phyloP scores from a whole-genome alignment of 2,329 filamentous ascomycete genomes.

The Colletotrichum aenigma region DNA sequence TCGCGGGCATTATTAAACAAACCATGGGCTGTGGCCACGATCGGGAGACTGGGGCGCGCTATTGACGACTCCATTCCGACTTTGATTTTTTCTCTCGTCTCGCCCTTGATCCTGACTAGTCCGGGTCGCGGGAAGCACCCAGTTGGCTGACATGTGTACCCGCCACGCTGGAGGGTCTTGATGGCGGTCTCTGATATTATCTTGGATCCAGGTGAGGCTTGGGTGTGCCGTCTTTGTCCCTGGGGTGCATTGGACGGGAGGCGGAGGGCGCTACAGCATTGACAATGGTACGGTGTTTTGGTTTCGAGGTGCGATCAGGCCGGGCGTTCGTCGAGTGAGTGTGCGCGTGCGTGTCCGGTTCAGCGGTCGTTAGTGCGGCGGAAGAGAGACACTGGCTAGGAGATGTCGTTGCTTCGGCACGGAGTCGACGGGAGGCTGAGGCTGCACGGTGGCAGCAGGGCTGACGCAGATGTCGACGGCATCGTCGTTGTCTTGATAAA shows the following conservation, averaged over 20 bases:
- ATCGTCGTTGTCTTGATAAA: neutral
- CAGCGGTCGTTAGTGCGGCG: neutral
- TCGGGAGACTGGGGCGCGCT: neutral
- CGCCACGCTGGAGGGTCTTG: neutral
- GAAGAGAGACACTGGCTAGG: neutral
- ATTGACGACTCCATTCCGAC: neutral
- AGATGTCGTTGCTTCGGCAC: neutral
- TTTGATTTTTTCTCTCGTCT: neutral
- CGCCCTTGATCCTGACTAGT: constrained; percentile 14
- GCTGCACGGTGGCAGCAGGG: neutral
- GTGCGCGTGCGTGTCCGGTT: neutral
- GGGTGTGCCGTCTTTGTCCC: neutral
- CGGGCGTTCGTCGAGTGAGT: constrained; percentile 5
- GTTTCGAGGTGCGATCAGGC: constrained; percentile 9
- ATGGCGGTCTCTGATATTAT: neutral
- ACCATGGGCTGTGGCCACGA: neutral
- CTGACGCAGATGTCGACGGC: neutral
- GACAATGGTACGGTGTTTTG: neutral
- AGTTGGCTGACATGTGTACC: constrained; percentile 2
- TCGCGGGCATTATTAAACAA: neutral
- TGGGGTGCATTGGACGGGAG: neutral
- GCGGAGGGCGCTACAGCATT: neutral
- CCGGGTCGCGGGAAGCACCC: neutral
- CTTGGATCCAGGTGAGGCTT: neutral
- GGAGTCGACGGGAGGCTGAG: neutral